phyloP scores from a whole-genome alignment of 352 stramenopile species.

The Thraustotheca clavata region DNA sequence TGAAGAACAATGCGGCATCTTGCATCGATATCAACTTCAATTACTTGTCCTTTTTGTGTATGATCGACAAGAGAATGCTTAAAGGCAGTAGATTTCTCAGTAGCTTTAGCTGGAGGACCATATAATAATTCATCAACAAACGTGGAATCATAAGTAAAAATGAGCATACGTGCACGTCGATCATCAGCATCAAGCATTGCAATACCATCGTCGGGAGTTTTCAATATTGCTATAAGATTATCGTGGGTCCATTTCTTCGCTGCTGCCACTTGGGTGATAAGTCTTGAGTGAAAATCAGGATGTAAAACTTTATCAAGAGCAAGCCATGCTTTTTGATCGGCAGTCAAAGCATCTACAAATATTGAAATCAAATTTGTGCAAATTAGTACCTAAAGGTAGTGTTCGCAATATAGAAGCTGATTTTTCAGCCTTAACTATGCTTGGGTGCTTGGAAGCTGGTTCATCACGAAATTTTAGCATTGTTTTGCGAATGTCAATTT shows the following conservation, averaged over 20 bases:
- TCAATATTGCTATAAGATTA: constrained; percentile 46
- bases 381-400: background rate
- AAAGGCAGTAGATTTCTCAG: constrained; percentile 25
- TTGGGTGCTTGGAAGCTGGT: background rate
- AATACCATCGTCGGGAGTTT: constrained; percentile 62
- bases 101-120: constrained; percentile 17
- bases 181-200: constrained; percentile 53
- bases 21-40: constrained; percentile 79
- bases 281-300: constrained; percentile 52
- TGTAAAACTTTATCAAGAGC: constrained; percentile 64
- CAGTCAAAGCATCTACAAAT: constrained; percentile 34
- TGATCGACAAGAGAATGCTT: constrained; percentile 27
- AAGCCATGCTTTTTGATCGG: constrained; percentile 62
- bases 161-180: constrained; percentile 43
- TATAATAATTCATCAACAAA: constrained; percentile 39
- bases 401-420: constrained; percentile 1
- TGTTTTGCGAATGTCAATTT: constrained; percentile 68
- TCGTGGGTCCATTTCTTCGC: constrained; percentile 41
- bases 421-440: background rate
- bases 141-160: constrained; percentile 58
- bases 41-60: constrained; percentile 27
- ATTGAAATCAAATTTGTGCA: too few species aligned
- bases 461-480: constrained; percentile 58
- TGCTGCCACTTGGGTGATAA: constrained; percentile 36
- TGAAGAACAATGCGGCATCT: constrained; percentile 81